A percentile compares a stretch with the other conserved stretches of the same genome.
These are phyloP conservation scores for Pseudogymnoascus sp. DNA, from an alignment of 2,329 filamentous ascomycete genomes.

Conservation along the genomic window DNA sequence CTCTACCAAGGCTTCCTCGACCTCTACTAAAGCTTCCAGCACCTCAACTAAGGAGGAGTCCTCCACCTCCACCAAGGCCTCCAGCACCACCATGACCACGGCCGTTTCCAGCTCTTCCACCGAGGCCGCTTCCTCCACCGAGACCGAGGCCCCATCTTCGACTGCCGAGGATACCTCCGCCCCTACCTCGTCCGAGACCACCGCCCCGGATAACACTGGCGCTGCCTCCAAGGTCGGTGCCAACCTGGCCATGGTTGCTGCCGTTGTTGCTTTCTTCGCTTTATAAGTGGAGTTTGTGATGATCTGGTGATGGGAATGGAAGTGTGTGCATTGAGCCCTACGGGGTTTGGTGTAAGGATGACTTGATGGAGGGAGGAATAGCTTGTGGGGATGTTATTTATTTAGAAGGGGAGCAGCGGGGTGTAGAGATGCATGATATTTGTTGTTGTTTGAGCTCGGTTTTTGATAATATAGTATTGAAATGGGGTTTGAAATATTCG, in stretches of 20 bases:
- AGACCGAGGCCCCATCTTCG: background rate
- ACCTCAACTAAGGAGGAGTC: background rate
- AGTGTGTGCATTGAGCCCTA: no score
- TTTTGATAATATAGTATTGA: background rate
- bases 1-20: conserved; percentile 9
- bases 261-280: conserved; percentile 18
- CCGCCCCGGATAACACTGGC: conserved; percentile 9
- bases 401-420: background rate
- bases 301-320: background rate
- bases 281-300: conserved; percentile 17
- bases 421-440: background rate
- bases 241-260: conserved; percentile 14
- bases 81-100: background rate
- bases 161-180: background rate
- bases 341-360: background rate
- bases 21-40: conserved; percentile 11
- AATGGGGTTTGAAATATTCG: background rate
- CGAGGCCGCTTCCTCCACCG: background rate
- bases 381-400: background rate
- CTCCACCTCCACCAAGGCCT: conserved; percentile 6
- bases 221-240: conserved; percentile 9
- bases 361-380: background rate
- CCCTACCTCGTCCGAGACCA: background rate
- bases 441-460: background rate
- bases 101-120: background rate